Conservation (phyloP, 2,329 filamentous ascomycete species). For the Clarireedia paspali region DNA sequence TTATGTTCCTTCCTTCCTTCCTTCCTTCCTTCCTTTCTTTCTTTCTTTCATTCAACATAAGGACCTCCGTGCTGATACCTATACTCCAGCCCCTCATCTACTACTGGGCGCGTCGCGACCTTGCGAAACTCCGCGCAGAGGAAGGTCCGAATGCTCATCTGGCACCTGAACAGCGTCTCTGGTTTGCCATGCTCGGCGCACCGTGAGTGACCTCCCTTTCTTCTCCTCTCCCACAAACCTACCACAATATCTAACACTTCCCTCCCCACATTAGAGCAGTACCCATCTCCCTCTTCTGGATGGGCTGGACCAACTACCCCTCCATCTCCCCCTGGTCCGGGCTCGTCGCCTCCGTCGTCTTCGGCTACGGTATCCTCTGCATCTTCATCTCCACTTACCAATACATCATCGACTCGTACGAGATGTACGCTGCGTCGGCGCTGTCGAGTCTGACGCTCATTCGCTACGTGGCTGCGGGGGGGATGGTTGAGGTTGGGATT, state of each 20-base stretch:
- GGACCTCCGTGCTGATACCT: slow-evolving; percentile 8
- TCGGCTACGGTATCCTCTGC: slow-evolving; percentile 49
- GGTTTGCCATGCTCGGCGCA: slow-evolving; percentile 53
- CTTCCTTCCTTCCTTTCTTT: background rate
- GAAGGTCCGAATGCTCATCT: slow-evolving; percentile 9
- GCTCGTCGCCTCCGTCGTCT: slow-evolving; percentile 33
- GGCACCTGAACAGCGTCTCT: slow-evolving; percentile 59
- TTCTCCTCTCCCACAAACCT: background rate
- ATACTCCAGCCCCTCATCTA: slow-evolving; percentile 29
- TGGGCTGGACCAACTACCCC: slow-evolving; percentile 58
- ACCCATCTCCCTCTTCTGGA: slow-evolving; percentile 59
- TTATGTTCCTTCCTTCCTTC: background rate
- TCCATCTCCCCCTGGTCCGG: slow-evolving; percentile 50
- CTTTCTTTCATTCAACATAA: background rate
- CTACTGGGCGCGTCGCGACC: slow-evolving; percentile 21
- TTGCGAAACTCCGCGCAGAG: background rate
- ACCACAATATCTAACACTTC: background rate
- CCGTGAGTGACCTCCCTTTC: slow-evolving; percentile 31
- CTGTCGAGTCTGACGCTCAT: slow-evolving; percentile 41
- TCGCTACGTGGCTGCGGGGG: slow-evolving; percentile 16
- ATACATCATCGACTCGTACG: slow-evolving; percentile 62
- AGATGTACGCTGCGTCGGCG: slow-evolving; percentile 69
- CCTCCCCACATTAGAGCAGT: slow-evolving; percentile 29
- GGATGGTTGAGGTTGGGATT: slow-evolving; percentile 15
- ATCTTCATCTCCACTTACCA: slow-evolving; percentile 79